Percentiles rank a stretch among this genome's conserved stretches.
Evolutionary conservation across 1,139 yeast species (phyloP).

Genomic region (Magnusiomyces magnusii): DNA sequence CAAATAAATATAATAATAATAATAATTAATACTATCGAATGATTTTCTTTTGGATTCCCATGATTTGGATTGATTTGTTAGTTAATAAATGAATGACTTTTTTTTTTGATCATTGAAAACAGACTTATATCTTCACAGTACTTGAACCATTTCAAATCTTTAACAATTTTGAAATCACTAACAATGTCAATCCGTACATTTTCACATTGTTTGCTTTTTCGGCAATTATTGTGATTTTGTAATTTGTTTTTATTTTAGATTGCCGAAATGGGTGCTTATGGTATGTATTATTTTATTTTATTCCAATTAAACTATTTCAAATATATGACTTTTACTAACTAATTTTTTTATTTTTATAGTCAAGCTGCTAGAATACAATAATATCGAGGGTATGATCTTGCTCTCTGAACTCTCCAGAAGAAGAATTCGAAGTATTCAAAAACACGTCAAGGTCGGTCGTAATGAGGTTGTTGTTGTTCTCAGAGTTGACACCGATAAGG

Average conservation of each 20-base stretch:
- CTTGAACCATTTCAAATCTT: too few species aligned
- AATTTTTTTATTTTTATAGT: constrained; percentile 35
- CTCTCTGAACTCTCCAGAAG: constrained; percentile 92
- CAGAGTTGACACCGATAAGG: too few species aligned
- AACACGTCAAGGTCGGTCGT: constrained; percentile 95
- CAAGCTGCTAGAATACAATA: constrained; percentile 92
- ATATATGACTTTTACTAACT: background rate
- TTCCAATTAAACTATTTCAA: background rate
- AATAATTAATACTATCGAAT: too few species aligned
- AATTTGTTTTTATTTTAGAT: constrained; percentile 18
- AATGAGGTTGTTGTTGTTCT: too few species aligned
- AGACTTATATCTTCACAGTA: too few species aligned
- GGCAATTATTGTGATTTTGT: background rate
- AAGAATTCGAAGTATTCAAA: constrained; percentile 97
- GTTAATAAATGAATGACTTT: too few species aligned
- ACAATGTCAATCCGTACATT: too few species aligned
- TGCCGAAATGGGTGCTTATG: constrained; percentile 32
- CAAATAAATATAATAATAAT: too few species aligned
- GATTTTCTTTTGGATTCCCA: too few species aligned
- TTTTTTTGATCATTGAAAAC: too few species aligned
- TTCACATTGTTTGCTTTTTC: background rate
- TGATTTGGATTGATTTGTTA: too few species aligned
- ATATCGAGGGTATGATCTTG: constrained; percentile 97
- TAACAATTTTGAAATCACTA: too few species aligned
- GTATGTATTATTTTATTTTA: constrained; percentile 9